Percentiles rank a stretch among this genome's conserved stretches.
These are phyloP conservation scores for Nakazawaea holstii DNA, from an alignment of 805 yeast genomes.

Conservation along the genomic window DNA sequence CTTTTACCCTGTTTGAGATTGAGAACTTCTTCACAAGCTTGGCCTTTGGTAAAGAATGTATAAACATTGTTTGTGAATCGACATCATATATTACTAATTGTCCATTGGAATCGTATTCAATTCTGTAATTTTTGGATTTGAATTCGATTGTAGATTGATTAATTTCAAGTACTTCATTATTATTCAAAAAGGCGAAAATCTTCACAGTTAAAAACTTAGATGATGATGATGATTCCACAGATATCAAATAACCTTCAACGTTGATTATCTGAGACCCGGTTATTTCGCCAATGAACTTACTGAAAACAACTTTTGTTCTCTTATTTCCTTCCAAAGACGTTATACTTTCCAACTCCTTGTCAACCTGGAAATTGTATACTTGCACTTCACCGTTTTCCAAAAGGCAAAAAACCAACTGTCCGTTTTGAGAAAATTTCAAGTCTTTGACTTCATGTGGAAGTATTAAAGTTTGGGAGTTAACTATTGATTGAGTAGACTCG, in stretches of 20 bases:
- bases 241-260: slow-evolving; percentile 10
- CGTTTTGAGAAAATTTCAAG: slow-evolving; percentile 22
- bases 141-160: slow-evolving; percentile 20
- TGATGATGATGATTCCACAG: slow-evolving; percentile 11
- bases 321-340: slow-evolving; percentile 21
- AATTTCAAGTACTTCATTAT: slow-evolving; percentile 22
- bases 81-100: slow-evolving; percentile 21
- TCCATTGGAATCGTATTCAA: slow-evolving; percentile 24
- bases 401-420: slow-evolving; percentile 25
- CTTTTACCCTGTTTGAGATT: slow-evolving; percentile 19
- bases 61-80: slow-evolving; percentile 15
- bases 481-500: slow-evolving; percentile 27
- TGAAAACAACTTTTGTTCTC: slow-evolving; percentile 17
- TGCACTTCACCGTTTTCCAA: slow-evolving; percentile 25
- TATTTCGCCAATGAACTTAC: slow-evolving; percentile 9
- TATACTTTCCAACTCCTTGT: slow-evolving; percentile 13
- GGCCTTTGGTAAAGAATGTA: slow-evolving; percentile 26
- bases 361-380: slow-evolving; percentile 9
- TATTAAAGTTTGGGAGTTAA: slow-evolving; percentile 22
- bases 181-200: slow-evolving; percentile 20
- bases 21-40: slow-evolving; percentile 25
- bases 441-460: slow-evolving; percentile 16
- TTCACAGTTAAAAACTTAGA: slow-evolving; percentile 13
- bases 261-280: neutral
- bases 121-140: slow-evolving; percentile 9